These are phyloP conservation scores for Neurospora sp. DNA, from an alignment of 2,329 filamentous ascomycete species.

Conservation along the genomic window DNA sequence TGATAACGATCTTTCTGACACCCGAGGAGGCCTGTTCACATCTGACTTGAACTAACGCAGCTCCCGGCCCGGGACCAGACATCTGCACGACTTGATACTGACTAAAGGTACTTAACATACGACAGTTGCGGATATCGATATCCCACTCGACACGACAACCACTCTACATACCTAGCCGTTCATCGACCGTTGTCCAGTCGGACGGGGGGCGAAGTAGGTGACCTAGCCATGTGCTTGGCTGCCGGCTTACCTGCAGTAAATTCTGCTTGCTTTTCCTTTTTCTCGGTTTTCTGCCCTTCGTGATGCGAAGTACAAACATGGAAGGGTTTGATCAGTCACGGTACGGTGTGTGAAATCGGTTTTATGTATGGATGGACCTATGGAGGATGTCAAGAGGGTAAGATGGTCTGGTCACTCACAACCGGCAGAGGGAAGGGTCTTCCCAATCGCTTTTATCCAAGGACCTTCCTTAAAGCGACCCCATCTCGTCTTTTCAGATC, in stretches of 20 bases:
- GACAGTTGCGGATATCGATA: not conserved
- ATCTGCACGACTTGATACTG: not conserved
- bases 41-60: not conserved
- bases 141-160: not conserved
- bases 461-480: not conserved
- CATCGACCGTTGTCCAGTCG: not conserved
- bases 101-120: not conserved
- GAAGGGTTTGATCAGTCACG: not conserved
- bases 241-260: not conserved
- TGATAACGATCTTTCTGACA: not conserved
- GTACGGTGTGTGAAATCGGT: not conserved
- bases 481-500: not conserved
- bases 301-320: not conserved
- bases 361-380: not conserved
- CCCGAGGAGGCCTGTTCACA: not conserved
- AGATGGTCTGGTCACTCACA: not conserved
- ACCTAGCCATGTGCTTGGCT: not conserved
- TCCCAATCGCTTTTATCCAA: not conserved
- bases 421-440: not conserved
- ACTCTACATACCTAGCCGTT: not conserved
- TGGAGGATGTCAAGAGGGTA: not conserved
- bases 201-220: not conserved
- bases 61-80: not conserved
- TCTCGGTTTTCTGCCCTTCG: not conserved
- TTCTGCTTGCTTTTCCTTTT: not conserved